Percentiles rank a stretch among this genome's conserved stretches.
Evolutionary conservation across 1,284 basidiomycete genomes (phyloP).

Genomic region (Fomitiporia mediterranea): DNA sequence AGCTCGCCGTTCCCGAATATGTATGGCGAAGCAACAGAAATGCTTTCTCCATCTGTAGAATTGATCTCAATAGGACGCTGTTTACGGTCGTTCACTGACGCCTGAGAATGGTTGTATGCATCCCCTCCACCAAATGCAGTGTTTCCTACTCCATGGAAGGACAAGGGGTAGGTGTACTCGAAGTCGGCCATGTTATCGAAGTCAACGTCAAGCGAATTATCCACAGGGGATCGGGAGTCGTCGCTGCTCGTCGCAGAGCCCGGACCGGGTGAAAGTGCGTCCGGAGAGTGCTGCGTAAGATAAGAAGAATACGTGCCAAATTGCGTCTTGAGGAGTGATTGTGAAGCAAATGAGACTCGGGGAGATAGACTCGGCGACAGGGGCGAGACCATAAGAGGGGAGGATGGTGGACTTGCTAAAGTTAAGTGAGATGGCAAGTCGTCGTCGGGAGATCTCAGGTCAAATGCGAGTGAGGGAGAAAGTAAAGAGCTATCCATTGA

Average conservation of each 20-base stretch:
- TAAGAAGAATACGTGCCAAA: not conserved
- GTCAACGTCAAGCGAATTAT: constrained; percentile 17
- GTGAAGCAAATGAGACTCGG: not conserved
- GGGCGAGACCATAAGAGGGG: constrained; percentile 18
- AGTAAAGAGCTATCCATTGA: constrained; percentile 13
- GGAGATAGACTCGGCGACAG: constrained; percentile 13
- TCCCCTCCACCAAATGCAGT: not conserved
- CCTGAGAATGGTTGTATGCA: not conserved
- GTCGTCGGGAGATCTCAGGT: constrained; percentile 13
- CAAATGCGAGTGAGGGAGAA: constrained; percentile 15
- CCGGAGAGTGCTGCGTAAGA: constrained; percentile 3
- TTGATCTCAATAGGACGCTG: constrained; percentile 8
- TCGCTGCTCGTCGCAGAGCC: constrained; percentile 17
- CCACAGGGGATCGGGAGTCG: constrained; percentile 18
- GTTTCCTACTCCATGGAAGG: not conserved
- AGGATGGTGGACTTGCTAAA: constrained; percentile 11
- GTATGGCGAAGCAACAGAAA: constrained; percentile 14
- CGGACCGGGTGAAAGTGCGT: constrained; percentile 6
- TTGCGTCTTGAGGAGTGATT: not conserved
- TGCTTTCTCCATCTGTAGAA: constrained; percentile 1
- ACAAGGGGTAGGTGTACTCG: constrained; percentile 13
- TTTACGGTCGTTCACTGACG: constrained; percentile 11
- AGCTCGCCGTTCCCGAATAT: constrained; percentile 8
- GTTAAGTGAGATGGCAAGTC: constrained; percentile 7
- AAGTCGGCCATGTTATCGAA: constrained; percentile 20